A percentile compares a stretch with the other conserved stretches of the same genome.
phyloP scores from a whole-genome alignment of 805 yeast species.

The Starmerella riodocensis region DNA sequence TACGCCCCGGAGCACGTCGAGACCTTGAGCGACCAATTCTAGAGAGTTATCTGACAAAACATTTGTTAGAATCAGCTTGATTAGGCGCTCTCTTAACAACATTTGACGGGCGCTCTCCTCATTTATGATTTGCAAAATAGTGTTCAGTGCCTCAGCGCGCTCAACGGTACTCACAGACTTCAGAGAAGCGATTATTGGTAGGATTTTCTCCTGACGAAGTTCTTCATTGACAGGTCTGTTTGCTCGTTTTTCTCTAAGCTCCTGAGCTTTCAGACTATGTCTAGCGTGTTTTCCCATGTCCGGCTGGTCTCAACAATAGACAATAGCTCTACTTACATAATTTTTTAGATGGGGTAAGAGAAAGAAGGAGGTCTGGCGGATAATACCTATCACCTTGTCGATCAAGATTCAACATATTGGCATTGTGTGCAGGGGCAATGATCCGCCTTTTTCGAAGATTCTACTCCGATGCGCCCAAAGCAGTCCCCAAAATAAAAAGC shows the following conservation, averaged over 20 bases:
- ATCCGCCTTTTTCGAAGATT: constrained; percentile 10
- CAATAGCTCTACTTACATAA: constrained; percentile 1
- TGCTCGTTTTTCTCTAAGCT: constrained; percentile 17
- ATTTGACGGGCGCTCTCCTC: constrained; percentile 49
- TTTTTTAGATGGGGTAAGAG: too few species aligned
- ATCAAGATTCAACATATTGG: too few species aligned
- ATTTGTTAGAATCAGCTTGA: constrained; percentile 50
- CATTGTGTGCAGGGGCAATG: too few species aligned
- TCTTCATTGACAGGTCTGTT: constrained; percentile 34
- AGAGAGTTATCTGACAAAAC: constrained; percentile 53
- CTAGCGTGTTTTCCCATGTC: constrained; percentile 14
- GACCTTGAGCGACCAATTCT: constrained; percentile 68
- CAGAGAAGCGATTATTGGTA: constrained; percentile 56
- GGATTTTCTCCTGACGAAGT: constrained; percentile 41
- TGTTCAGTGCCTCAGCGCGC: constrained; percentile 60
- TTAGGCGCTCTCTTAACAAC: constrained; percentile 57
- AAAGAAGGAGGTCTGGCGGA: too few species aligned
- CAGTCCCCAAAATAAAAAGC: constrained; percentile 31
- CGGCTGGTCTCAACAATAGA: not conserved
- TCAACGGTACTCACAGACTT: constrained; percentile 55
- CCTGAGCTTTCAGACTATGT: constrained; percentile 3
- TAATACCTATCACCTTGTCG: too few species aligned
- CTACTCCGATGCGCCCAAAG: constrained; percentile 15
- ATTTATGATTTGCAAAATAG: constrained; percentile 58
- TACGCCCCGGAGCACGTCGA: constrained; percentile 67